Percentiles rank a stretch among this genome's conserved stretches.
These are phyloP conservation scores for Vairimorpha necatrix DNA, from an alignment of 371 early-diverging fungal species.

Conservation along the genomic window DNA sequence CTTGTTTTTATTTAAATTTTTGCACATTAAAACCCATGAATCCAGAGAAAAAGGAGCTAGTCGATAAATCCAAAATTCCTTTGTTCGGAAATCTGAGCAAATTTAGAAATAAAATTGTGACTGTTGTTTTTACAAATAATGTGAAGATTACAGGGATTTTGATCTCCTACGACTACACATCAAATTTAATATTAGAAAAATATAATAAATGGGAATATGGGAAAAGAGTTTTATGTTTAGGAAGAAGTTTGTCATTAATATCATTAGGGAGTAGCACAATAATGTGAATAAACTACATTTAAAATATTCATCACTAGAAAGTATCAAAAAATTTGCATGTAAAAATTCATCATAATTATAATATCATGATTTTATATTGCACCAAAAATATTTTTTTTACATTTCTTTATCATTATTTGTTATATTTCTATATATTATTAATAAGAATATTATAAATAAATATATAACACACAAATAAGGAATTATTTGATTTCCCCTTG, in stretches of 20 bases:
- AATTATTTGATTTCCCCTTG: too few relatives aligned
- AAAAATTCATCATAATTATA: too few relatives aligned
- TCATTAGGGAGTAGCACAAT: slow-evolving; percentile 3
- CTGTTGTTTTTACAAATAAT: slow-evolving; percentile 18
- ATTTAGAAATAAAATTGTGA: slow-evolving; percentile 27
- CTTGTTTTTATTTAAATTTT: too few relatives aligned
- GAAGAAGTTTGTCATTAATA: slow-evolving; percentile 22
- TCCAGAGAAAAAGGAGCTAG: neutral
- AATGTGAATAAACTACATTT: too few relatives aligned
- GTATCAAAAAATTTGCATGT: neutral
- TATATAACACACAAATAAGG: too few relatives aligned
- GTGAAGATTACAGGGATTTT: slow-evolving; percentile 12
- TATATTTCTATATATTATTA: too few relatives aligned
- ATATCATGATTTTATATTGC: neutral
- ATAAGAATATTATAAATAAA: too few relatives aligned
- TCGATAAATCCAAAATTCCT: neutral
- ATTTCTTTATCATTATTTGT: too few relatives aligned
- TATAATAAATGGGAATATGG: slow-evolving; percentile 15
- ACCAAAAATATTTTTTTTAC: too few relatives aligned
- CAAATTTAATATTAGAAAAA: slow-evolving; percentile 21
- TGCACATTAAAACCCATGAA: neutral
- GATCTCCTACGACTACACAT: slow-evolving; percentile 22
- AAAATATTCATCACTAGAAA: neutral
- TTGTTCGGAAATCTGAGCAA: slow-evolving; percentile 25
- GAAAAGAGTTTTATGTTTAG: slow-evolving; percentile 26